Conservation (phyloP, 139 green algal species). For the Coelastrella sp. region DNA sequence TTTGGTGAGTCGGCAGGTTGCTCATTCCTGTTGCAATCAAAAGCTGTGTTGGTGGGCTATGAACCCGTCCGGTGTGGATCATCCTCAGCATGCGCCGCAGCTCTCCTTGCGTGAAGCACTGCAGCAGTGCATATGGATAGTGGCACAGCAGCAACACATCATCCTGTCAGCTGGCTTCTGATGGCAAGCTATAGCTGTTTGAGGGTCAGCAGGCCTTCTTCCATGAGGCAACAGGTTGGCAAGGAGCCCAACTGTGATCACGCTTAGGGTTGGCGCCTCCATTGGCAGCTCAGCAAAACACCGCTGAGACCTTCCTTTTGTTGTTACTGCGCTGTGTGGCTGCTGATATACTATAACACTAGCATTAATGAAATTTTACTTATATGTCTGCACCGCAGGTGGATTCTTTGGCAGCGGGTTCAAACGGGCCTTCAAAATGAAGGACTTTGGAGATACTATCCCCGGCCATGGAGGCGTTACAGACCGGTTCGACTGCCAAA, state of each 20-base stretch:
- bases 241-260: no score
- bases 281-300: no score
- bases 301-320: not conserved
- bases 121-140: no score
- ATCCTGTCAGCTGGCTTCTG: no score
- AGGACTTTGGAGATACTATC: constrained; percentile 99
- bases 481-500: constrained; percentile 99
- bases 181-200: no score
- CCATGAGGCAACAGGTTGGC: no score
- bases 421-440: constrained; percentile 99
- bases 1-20: constrained; percentile 78
- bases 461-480: constrained; percentile 98
- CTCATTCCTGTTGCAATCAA: not conserved
- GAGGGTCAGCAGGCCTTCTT: no score
- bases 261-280: no score
- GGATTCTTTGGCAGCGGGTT: constrained; percentile 99
- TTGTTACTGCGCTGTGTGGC: not conserved
- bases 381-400: constrained; percentile 50
- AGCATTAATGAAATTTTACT: not conserved
- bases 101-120: no score
- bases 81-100: no score
- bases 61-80: no score
- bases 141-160: no score
- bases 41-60: not conserved
- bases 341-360: not conserved